Conservation (phyloP, 805 yeast genomes). For the Cyberlindnera mrakii region DNA sequence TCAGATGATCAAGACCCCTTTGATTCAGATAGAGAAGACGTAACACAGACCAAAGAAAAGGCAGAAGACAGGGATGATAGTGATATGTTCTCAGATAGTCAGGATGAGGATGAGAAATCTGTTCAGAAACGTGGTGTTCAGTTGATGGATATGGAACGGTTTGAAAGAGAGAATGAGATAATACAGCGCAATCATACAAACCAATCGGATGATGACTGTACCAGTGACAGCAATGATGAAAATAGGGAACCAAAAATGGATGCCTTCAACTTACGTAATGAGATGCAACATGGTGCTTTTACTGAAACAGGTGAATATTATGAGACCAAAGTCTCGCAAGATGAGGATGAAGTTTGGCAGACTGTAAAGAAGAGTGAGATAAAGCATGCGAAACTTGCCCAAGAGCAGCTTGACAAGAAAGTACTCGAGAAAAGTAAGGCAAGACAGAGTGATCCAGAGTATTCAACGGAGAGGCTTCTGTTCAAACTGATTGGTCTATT, state of each 20-base stretch:
- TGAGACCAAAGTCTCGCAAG: slow-evolving; percentile 22
- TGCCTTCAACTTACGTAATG: slow-evolving; percentile 54
- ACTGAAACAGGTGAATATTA: slow-evolving; percentile 58
- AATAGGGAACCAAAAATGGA: slow-evolving; percentile 42
- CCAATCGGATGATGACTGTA: slow-evolving; percentile 1
- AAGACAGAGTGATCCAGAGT: slow-evolving; percentile 4
- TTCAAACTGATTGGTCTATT: slow-evolving; percentile 34
- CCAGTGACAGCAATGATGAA: slow-evolving; percentile 17
- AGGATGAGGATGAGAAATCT: slow-evolving; percentile 7
- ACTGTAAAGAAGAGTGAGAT: slow-evolving; percentile 32
- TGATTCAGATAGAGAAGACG: slow-evolving; percentile 23
- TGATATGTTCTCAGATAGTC: slow-evolving; percentile 22
- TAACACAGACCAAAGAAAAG: slow-evolving; percentile 29
- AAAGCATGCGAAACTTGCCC: slow-evolving; percentile 29
- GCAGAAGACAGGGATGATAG: slow-evolving; percentile 4
- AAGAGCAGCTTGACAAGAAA: slow-evolving; percentile 21
- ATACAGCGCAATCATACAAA: not conserved
- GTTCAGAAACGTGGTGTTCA: slow-evolving; percentile 13
- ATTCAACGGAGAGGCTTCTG: slow-evolving; percentile 21
- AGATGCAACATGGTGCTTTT: slow-evolving; percentile 51
- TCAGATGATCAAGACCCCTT: slow-evolving; percentile 15
- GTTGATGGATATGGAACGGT: slow-evolving; percentile 31
- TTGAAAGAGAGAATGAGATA: slow-evolving; percentile 27
- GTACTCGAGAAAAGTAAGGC: slow-evolving; percentile 16
- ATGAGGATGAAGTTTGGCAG: slow-evolving; percentile 31